These are phyloP conservation scores for Rhododendron kiyosumense DNA, from an alignment of 148 eudicot species.

Conservation along the genomic window DNA sequence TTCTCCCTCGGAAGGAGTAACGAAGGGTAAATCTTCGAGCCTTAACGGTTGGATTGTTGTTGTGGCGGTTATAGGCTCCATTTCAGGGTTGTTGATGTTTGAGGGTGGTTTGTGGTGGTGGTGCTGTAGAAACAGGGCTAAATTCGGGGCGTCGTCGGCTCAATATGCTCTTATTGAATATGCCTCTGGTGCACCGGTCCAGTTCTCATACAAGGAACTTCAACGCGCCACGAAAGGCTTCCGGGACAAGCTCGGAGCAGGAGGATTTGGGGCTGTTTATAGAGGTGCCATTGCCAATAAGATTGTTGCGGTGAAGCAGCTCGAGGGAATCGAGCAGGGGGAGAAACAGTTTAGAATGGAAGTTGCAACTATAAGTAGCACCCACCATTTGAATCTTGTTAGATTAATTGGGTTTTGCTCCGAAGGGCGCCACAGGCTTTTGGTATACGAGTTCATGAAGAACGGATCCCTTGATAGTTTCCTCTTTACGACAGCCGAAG, in stretches of 20 bases:
- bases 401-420: slow-evolving; percentile 85
- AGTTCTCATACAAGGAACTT: slow-evolving; percentile 70
- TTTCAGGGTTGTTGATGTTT: slow-evolving; percentile 31
- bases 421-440: slow-evolving; percentile 69
- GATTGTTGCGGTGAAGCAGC: slow-evolving; percentile 72
- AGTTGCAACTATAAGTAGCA: slow-evolving; percentile 89
- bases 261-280: slow-evolving; percentile 91
- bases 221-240: slow-evolving; percentile 65
- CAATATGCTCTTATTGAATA: slow-evolving; percentile 83
- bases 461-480: slow-evolving; percentile 72
- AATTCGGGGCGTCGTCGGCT: slow-evolving; percentile 45
- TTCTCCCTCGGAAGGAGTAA: slow-evolving; percentile 16
- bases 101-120: slow-evolving; percentile 74
- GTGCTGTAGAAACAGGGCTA: slow-evolving; percentile 60
- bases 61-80: slow-evolving; percentile 43
- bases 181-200: slow-evolving; percentile 90
- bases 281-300: slow-evolving; percentile 58
- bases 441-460: slow-evolving; percentile 86
- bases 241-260: slow-evolving; percentile 79
- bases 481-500: slow-evolving; percentile 42
- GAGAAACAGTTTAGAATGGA: slow-evolving; percentile 95
- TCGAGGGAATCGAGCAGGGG: slow-evolving; percentile 90
- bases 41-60: slow-evolving; percentile 46
- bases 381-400: slow-evolving; percentile 86
- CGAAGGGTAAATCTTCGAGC: slow-evolving; percentile 12